A percentile compares a stretch with the other conserved stretches of the same genome.
These are phyloP conservation scores for Huiozyma naganishii DNA, from an alignment of 805 yeast species.

Conservation along the genomic window DNA sequence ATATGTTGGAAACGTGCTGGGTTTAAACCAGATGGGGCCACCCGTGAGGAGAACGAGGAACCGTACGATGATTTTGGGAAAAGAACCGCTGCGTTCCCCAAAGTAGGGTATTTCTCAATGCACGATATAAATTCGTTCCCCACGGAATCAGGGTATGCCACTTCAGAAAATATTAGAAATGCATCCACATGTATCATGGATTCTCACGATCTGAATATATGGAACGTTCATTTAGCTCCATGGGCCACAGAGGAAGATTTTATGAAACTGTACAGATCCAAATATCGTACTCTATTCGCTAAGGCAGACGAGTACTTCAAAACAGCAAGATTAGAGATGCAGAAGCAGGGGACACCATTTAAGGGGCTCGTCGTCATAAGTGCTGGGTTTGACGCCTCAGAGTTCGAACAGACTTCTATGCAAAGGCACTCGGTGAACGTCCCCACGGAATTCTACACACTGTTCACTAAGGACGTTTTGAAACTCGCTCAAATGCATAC, in stretches of 20 bases:
- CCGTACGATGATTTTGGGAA: constrained; percentile 38
- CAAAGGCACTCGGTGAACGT: constrained; percentile 75
- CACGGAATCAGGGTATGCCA: constrained; percentile 68
- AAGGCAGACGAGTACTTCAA: constrained; percentile 58
- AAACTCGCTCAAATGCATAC: constrained; percentile 53
- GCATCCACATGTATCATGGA: constrained; percentile 67
- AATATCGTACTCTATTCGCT: constrained; percentile 49
- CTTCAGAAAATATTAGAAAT: constrained; percentile 55
- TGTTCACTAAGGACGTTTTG: constrained; percentile 64
- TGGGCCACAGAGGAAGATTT: constrained; percentile 59
- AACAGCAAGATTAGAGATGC: constrained; percentile 36
- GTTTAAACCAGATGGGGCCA: constrained; percentile 22
- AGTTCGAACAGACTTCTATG: constrained; percentile 73
- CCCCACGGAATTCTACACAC: constrained; percentile 68
- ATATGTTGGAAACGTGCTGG: constrained; percentile 68
- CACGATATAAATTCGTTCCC: constrained; percentile 85
- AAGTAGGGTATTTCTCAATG: constrained; percentile 71
- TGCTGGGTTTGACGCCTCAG: constrained; percentile 85
- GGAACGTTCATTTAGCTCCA: constrained; percentile 74
- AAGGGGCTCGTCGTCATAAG: constrained; percentile 59
- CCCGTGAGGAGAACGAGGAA: constrained; percentile 29
- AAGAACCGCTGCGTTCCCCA: constrained; percentile 34
- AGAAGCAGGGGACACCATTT: constrained; percentile 32
- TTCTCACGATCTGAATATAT: constrained; percentile 68
- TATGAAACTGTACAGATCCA: constrained; percentile 45